Evolutionary conservation across 75 land plant species (phyloP).

Genomic region (Azolla pinnata): DNA sequence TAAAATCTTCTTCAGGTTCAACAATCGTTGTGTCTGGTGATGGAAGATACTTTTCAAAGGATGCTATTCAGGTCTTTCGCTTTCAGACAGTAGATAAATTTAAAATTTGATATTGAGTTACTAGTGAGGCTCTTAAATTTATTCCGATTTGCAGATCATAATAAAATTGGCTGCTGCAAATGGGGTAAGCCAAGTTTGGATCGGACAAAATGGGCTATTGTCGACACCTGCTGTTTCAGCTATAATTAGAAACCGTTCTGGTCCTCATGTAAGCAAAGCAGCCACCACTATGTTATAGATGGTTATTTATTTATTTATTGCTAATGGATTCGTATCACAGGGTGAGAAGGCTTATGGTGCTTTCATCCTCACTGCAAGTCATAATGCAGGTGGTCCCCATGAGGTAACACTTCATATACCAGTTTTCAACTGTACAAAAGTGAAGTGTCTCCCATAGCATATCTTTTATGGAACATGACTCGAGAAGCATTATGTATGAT

Average conservation of each 20-base stretch:
- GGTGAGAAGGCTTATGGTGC: slow-evolving; percentile 87
- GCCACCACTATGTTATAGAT: no score
- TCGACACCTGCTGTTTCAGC: slow-evolving; percentile 99
- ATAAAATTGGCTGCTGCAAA: slow-evolving; percentile 93
- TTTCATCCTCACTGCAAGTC: slow-evolving; percentile 96
- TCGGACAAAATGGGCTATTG: slow-evolving; percentile 86
- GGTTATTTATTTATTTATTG: background rate
- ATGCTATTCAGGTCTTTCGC: slow-evolving; percentile 80
- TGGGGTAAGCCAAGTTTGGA: slow-evolving; percentile 94
- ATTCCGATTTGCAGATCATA: slow-evolving; percentile 52
- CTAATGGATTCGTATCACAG: slow-evolving; percentile 26
- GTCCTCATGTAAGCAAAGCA: slow-evolving; percentile 63
- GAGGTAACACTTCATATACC: slow-evolving; percentile 46
- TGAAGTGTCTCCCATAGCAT: no score
- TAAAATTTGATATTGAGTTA: background rate
- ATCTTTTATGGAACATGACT: no score
- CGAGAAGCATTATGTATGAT: no score
- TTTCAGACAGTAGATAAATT: background rate
- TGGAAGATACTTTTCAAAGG: slow-evolving; percentile 89
- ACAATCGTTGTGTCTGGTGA: slow-evolving; percentile 98
- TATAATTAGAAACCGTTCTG: slow-evolving; percentile 83
- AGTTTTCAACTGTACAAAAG: no score
- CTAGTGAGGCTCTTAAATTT: no score
- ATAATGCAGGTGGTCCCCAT: slow-evolving; percentile 96
- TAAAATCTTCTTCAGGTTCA: slow-evolving; percentile 36